Evolutionary conservation across 192 early-diverging fungal genomes (phyloP), one percentile per base, ranked within the genome.

Genomic region (Gryganskiella cystojenkinii): DNA sequence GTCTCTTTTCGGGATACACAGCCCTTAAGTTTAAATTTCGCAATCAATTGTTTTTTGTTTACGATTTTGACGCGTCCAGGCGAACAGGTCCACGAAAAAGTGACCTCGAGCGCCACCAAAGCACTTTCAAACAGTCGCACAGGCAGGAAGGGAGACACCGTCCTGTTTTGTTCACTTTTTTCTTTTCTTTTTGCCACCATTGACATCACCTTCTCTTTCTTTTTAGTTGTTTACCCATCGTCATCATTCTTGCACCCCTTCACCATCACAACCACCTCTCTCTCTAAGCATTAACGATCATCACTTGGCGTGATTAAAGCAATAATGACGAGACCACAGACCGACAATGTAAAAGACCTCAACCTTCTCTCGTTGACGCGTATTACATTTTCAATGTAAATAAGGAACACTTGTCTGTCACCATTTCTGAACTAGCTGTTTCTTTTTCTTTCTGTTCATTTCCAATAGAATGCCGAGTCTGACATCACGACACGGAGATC

Each of bases 31-130:
- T 53, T 25, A n/a, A n/a, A n/a, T n/a, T n/a, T n/a, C n/a, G n/a
- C n/a, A n/a, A 65, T 54, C 55, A 45, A 50, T 31, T 62, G 27
- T 55, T 65, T 67, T 43, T 30, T 40, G 57, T 60, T 68, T 68
- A 57, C 11, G 56, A 37, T 59, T 68, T 35, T 6, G 24, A 54
- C 64, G 64, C 64, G 55, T 68, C 45, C 30, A 59, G n/a, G n/a
- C n/a, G n/a, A n/a, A n/a, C n/a, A n/a, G n/a, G n/a, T n/a, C n/a
- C n/a, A 14, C 17, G 3, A 13, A 33, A 7, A 2, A 47, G n/a
- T 15, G 28, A 53, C 51, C n/a, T 34, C 28, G 55, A 13, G n/a
- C 61, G 70, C 70, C 70, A 71, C 70, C 61, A 71, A 71, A 13
- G 24, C 52, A 44, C 14, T 3, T 20, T 9, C n/a, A n/a, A n/a